phyloP scores from a whole-genome alignment of 768 basidiomycete genomes.

The Tricholoma sp. region DNA sequence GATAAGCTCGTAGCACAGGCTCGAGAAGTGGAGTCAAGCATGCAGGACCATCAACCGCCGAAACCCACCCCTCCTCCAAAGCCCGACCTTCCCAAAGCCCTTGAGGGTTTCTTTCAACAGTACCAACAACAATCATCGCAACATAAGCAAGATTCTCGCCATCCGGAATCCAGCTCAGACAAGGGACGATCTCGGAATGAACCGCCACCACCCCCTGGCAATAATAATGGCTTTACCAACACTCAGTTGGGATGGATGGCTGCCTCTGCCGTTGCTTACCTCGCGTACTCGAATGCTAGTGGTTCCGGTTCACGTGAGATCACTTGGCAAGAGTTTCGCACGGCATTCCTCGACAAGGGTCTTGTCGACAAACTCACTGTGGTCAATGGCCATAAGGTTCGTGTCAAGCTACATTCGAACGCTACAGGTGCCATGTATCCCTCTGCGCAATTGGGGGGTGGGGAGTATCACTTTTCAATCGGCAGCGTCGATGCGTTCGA shows the following conservation, averaged over 20 bases:
- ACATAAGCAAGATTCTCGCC: constrained; percentile 31
- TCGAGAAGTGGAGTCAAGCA: constrained; percentile 10
- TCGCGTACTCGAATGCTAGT: constrained; percentile 58
- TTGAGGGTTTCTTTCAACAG: constrained; percentile 78
- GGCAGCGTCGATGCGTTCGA: constrained; percentile 97
- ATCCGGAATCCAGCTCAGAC: constrained; percentile 31
- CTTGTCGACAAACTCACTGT: constrained; percentile 92
- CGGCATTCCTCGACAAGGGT: constrained; percentile 93
- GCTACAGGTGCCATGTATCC: constrained; percentile 79
- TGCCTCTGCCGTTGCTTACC: constrained; percentile 53
- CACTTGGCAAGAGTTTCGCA: constrained; percentile 99
- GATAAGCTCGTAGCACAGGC: constrained; percentile 4
- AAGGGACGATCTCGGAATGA: constrained; percentile 30
- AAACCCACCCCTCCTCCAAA: constrained; percentile 23
- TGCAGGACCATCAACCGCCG: background rate
- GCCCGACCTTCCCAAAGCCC: constrained; percentile 53
- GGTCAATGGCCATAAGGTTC: constrained; percentile 85
- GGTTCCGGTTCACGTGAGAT: constrained; percentile 74
- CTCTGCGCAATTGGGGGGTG: constrained; percentile 40
- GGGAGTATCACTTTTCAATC: constrained; percentile 92
- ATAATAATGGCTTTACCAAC: constrained; percentile 54
- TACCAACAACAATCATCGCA: constrained; percentile 43
- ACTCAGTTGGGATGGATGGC: constrained; percentile 47
- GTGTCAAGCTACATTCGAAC: constrained; percentile 90
- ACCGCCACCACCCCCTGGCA: constrained; percentile 45